These are phyloP conservation scores for Brasilioporus rufonigricans DNA, from an alignment of 768 basidiomycete genomes.

Conservation along the genomic window DNA sequence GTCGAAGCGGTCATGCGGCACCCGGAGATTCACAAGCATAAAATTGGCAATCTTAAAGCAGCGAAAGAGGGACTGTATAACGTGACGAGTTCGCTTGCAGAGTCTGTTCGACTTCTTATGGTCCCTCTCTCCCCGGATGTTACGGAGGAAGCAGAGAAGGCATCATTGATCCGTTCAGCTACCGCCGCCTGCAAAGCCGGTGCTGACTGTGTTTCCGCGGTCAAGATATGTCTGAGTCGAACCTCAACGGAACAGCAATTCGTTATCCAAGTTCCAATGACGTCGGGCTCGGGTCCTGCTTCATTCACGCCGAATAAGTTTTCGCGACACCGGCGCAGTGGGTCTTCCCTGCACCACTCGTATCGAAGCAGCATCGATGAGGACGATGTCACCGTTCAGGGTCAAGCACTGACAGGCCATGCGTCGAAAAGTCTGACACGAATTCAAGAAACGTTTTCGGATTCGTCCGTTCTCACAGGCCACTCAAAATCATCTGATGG, in stretches of 20 bases:
- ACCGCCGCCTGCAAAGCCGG: constrained; percentile 86
- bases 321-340: constrained; percentile 38
- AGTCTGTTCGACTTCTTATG: constrained; percentile 80
- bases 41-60: constrained; percentile 60
- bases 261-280: constrained; percentile 58
- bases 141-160: constrained; percentile 83
- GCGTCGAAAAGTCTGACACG: constrained; percentile 11
- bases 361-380: constrained; percentile 45
- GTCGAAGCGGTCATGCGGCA: constrained; percentile 86
- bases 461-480: constrained; percentile 43
- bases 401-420: constrained; percentile 35
- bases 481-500: constrained; percentile 43
- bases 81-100: constrained; percentile 82
- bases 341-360: constrained; percentile 36
- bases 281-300: constrained; percentile 42
- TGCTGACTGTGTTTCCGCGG: constrained; percentile 83
- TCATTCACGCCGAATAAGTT: constrained; percentile 50
- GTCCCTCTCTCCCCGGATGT: constrained; percentile 41
- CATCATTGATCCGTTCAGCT: constrained; percentile 74
- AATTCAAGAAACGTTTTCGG: constrained; percentile 47
- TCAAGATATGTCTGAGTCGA: constrained; percentile 76
- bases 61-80: constrained; percentile 83
- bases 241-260: constrained; percentile 61
- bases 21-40: constrained; percentile 62
- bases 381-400: constrained; percentile 63